Conservation (phyloP, 2,329 filamentous ascomycete genomes). For the Ramularia endophylla region DNA sequence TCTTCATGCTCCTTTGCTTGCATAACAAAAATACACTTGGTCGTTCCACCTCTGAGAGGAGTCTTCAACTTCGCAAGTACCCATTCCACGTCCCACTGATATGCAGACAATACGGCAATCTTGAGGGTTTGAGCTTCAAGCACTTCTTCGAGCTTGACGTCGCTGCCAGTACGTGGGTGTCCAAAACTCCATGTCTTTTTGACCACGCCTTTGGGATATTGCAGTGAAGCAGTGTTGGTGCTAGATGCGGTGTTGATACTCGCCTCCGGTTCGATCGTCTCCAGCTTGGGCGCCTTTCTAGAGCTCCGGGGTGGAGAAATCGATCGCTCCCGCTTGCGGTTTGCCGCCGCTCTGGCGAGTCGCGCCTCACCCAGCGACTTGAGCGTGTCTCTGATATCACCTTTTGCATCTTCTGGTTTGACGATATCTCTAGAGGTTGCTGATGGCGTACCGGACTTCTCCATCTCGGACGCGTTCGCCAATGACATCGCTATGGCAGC, state of each 20-base stretch:
- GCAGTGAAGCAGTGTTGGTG: slow-evolving; percentile 19
- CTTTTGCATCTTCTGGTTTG: too few relatives aligned
- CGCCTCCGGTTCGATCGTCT: slow-evolving; percentile 8
- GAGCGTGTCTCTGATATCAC: too few relatives aligned
- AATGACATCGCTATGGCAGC: slow-evolving; percentile 49
- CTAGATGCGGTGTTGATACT: slow-evolving; percentile 1
- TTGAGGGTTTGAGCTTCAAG: slow-evolving; percentile 66
- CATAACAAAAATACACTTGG: slow-evolving; percentile 53
- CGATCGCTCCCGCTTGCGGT: slow-evolving; percentile 54
- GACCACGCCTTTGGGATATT: slow-evolving; percentile 59
- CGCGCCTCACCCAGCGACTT: too few relatives aligned
- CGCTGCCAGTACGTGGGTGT: slow-evolving; percentile 55
- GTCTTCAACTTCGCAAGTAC: slow-evolving; percentile 56
- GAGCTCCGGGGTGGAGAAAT: slow-evolving; percentile 26
- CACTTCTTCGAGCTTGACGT: slow-evolving; percentile 85
- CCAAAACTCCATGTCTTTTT: slow-evolving; percentile 75
- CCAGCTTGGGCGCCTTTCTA: slow-evolving; percentile 24
- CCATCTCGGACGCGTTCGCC: too few relatives aligned
- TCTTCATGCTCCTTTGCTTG: slow-evolving; percentile 47
- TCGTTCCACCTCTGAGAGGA: slow-evolving; percentile 50
- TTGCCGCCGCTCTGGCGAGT: slow-evolving; percentile 26
- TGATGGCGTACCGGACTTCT: too few relatives aligned
- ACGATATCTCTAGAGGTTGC: too few relatives aligned
- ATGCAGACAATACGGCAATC: slow-evolving; percentile 78
- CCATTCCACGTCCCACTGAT: slow-evolving; percentile 80